Evolutionary conservation across 2,329 filamentous ascomycete genomes (phyloP), one percentile per base, ranked within the genome.

Genomic region (Pseudogymnoascus sp.): DNA sequence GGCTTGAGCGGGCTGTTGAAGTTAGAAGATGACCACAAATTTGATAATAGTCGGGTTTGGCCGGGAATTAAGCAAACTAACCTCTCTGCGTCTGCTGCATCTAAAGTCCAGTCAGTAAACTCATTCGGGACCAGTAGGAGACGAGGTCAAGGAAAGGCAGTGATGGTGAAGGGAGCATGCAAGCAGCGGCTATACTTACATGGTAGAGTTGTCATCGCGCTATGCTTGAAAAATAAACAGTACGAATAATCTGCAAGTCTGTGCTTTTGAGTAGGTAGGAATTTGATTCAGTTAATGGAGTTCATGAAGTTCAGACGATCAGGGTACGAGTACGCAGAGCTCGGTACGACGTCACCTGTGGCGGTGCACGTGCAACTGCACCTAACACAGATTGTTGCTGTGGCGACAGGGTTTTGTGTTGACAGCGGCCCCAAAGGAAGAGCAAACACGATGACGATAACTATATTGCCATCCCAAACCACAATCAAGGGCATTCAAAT

Each of bases 31-130:
- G 49, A 14, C 33, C 49, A 55, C 26, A 55, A 21, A 55, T 10
- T 55, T 10, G 49, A 33, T 1, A 21, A 21, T 16, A 12, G 3
- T 10, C n/a, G 3, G 6, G 49, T 12, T 21, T 33, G 49, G n/a
- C 6, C 26, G 2, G n/a, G 49, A n/a, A 16, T 19, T 55, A 33
- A 33, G 16, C 8, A 59, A 65, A 75, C 79, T 68, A 72, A 93
- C 90, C 90, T 96, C 81, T 99, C 94, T 71, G 94, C 94, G 78
- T 99, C 94, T 69, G 95, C 92, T 72, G 94, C 94, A 81, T 97
- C 94, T 97, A 78, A 64, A 66, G 61, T 61, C 55, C 66, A 16
- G 68, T 73, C 65, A 73, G 71, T 63, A 71, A 66, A 61, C 64
- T 67, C 61, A 63, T 69, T 64, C 70, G 67, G 33, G 68, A 63